Percentiles rank a stretch among this genome's conserved stretches.
phyloP scores from a whole-genome alignment of 1,284 basidiomycete species.

The Boletus subluridellus region DNA sequence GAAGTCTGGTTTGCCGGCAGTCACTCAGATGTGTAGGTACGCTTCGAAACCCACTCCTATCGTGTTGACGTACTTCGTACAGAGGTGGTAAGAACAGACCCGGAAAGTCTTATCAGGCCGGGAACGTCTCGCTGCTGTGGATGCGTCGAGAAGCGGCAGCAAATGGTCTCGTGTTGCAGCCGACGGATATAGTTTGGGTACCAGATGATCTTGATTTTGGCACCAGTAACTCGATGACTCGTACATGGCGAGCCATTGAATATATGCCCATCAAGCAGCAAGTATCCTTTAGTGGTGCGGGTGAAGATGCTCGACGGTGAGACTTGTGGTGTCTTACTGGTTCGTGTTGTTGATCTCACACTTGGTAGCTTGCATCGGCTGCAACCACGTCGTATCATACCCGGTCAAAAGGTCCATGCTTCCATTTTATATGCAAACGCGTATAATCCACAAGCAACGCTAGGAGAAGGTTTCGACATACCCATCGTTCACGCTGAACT shows the following conservation, averaged over 20 bases:
- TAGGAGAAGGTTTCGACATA: conserved; percentile 30
- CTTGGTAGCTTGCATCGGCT: conserved; percentile 18
- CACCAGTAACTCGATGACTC: conserved; percentile 19
- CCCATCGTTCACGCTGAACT: conserved; percentile 10
- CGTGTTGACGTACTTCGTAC: neutral
- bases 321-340: neutral
- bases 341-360: neutral
- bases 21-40: conserved; percentile 35
- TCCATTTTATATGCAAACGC: conserved; percentile 28
- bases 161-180: conserved; percentile 21
- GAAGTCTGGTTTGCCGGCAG: conserved; percentile 36
- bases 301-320: conserved; percentile 18
- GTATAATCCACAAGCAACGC: conserved; percentile 25
- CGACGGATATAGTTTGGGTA: conserved; percentile 26
- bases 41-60: neutral
- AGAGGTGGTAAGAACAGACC: conserved; percentile 25
- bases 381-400: conserved; percentile 29
- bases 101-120: conserved; percentile 18
- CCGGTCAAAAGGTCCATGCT: conserved; percentile 32
- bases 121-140: conserved; percentile 29
- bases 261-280: conserved; percentile 30
- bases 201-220: conserved; percentile 27
- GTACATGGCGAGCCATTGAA: conserved; percentile 24
- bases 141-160: conserved; percentile 28
- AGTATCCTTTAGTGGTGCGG: conserved; percentile 17